Evolutionary conservation across 2,329 filamentous ascomycete genomes (phyloP), one percentile per base, ranked within the genome.

Genomic region (Aureobasidium vineae): DNA sequence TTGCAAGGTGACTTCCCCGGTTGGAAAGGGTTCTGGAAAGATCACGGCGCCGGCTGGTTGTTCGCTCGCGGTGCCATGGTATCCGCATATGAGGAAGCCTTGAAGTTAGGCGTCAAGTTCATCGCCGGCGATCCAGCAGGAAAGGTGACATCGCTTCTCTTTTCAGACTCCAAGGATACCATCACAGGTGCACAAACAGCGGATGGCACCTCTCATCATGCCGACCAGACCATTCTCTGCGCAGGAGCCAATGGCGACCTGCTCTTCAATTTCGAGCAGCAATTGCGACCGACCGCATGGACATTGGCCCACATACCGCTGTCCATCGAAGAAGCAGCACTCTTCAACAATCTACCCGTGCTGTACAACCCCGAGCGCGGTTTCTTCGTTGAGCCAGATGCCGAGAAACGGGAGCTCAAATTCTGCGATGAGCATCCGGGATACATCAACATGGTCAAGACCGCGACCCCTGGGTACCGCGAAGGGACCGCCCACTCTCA

Each of bases 361-460:
- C 77, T 75, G 65, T 82, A 80, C 70, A 80, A 81, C 49, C 78
- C 81, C n/a, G 80, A 82, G 67, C 75, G 77, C 21, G 81, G 80
- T 2, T 83, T 83, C 72, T 82, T 83, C 73, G 80, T 82, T 71
- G 80, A 83, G 63, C 80, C 81, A 0, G 79, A 81, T 52, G 79
- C 77, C 41, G 79, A 81, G 45, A 77, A 75, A 1, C 75, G 77
- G 50, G 77, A 82, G 67, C 73, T 83, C 19, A 83, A 83, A 69
- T 76, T 83, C 56, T 82, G 84, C 71, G 84, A 86, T 68, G 83
- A 86, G 69, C 83, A 85, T 67, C 83, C 84, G 0, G 84, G 84
- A 3, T 86, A 85, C 68, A 81, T 79, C 65, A 84, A 85, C 67
- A 81, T 79, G 50, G 69, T 80, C 11, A 65, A 67, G 0, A 71